These are phyloP conservation scores for Sporormia fimetaria DNA, from an alignment of 495 filamentous ascomycete genomes.

Conservation along the genomic window DNA sequence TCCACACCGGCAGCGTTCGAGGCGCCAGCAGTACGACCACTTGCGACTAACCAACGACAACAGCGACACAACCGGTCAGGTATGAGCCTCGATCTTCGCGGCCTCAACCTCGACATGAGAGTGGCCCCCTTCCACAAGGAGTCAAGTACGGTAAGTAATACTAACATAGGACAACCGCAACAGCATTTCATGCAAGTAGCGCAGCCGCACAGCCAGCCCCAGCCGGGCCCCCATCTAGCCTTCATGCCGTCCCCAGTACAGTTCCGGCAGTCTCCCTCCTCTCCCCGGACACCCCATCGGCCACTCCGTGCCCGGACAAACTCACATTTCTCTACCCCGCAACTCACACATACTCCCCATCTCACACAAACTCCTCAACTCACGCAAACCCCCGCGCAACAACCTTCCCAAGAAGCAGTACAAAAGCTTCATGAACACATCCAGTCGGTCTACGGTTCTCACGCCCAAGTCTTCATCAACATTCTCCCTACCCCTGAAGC, in stretches of 20 bases:
- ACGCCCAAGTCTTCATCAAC: conserved; percentile 25
- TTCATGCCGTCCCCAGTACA: conserved; percentile 28
- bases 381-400: conserved; percentile 16
- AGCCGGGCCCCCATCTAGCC: conserved; percentile 43
- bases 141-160: conserved; percentile 51
- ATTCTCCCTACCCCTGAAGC: conserved; percentile 26
- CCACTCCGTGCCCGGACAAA: conserved; percentile 19
- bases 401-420: conserved; percentile 23
- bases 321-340: conserved; percentile 22
- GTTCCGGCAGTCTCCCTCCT: conserved; percentile 15
- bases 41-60: conserved; percentile 46
- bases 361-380: conserved; percentile 21
- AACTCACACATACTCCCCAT: conserved; percentile 20
- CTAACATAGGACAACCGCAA: conserved; percentile 49
- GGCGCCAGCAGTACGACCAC: conserved; percentile 49
- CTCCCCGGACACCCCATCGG: conserved; percentile 22
- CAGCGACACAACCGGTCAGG: conserved; percentile 58
- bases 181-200: conserved; percentile 59
- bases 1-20: conserved; percentile 72
- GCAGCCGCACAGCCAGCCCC: conserved; percentile 57
- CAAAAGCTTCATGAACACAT: conserved; percentile 32
- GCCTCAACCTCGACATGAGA: conserved; percentile 36
- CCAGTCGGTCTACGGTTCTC: conserved; percentile 25
- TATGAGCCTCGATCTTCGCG: conserved; percentile 59
- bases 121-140: conserved; percentile 28